Conservation (phyloP, 129 eudicot genomes). For the Helianthus tuberosus region DNA sequence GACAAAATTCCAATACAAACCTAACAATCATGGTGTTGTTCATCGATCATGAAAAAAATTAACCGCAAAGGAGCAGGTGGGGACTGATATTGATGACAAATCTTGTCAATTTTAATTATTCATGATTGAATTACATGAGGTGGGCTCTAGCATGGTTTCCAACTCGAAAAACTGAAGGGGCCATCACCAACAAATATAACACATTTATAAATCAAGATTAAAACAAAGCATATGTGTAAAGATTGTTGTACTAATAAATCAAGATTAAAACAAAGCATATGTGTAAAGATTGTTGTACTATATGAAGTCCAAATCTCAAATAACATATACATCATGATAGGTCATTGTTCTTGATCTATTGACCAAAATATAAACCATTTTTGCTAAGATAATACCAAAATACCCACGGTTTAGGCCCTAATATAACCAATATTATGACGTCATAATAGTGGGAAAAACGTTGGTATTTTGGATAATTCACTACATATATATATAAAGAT, state of each 20-base stretch:
- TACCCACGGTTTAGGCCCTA: constrained; percentile 82
- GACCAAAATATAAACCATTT: constrained; percentile 27
- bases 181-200: constrained; percentile 1
- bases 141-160: constrained; percentile 27
- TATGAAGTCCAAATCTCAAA: constrained; percentile 29
- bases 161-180: constrained; percentile 16
- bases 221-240: too few species aligned
- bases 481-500: constrained; percentile 8
- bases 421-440: constrained; percentile 22
- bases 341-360: constrained; percentile 39
- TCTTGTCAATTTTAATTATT: constrained; percentile 37
- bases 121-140: constrained; percentile 36
- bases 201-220: constrained; percentile 16
- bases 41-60: constrained; percentile 14
- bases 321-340: constrained; percentile 49
- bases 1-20: constrained; percentile 1
- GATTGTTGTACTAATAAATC: too few species aligned
- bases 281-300: constrained; percentile 9
- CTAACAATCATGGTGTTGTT: constrained; percentile 12
- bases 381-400: constrained; percentile 58
- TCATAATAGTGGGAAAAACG: constrained; percentile 60
- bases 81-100: constrained; percentile 38
- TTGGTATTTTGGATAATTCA: constrained; percentile 75
- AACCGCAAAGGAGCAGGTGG: constrained; percentile 35
- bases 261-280: constrained; percentile 16